Conservation (phyloP, 768 basidiomycete species). For the Multifurca ochricompacta region DNA sequence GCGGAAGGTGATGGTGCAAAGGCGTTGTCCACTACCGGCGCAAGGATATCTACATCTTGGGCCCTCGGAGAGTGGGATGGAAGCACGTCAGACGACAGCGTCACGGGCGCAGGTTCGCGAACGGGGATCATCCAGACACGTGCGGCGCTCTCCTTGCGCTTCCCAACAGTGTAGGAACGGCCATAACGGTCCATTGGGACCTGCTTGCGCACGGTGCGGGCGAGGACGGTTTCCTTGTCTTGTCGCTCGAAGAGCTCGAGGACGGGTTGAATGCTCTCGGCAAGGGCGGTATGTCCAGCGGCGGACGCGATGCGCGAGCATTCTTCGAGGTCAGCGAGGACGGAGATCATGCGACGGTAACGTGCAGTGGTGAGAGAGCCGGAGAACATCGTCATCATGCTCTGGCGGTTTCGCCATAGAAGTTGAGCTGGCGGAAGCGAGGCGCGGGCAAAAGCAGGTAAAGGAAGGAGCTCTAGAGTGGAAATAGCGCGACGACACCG, state of each 20-base stretch:
- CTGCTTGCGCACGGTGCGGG: conserved; percentile 43
- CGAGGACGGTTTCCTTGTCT: conserved; percentile 48
- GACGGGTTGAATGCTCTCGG: conserved; percentile 40
- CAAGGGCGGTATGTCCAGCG: conserved; percentile 52
- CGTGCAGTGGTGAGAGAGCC: conserved; percentile 58
- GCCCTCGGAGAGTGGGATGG: too few relatives aligned
- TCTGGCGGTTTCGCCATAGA: conserved; percentile 61
- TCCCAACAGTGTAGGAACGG: conserved; percentile 80
- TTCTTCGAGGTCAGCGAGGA: conserved; percentile 61
- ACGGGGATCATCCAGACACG: conserved; percentile 89
- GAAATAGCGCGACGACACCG: conserved; percentile 53
- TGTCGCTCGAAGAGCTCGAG: conserved; percentile 54
- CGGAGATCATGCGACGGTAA: conserved; percentile 53
- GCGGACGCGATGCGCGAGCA: conserved; percentile 51
- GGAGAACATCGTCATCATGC: conserved; percentile 50
- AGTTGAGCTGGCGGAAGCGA: conserved; percentile 50
- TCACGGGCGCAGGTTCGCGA: too few relatives aligned
- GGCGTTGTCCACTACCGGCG: conserved; percentile 5
- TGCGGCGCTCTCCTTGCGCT: conserved; percentile 84
- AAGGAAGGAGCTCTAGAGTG: conserved; percentile 62
- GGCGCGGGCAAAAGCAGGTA: conserved; percentile 61
- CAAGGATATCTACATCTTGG: conserved; percentile 1
- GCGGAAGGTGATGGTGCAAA: conserved; percentile 9
- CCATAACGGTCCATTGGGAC: conserved; percentile 65
- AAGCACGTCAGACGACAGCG: not conserved